Base-by-base conservation (phyloP, 208 protist species). In the Trypanosomatidae sp. region DNA sequence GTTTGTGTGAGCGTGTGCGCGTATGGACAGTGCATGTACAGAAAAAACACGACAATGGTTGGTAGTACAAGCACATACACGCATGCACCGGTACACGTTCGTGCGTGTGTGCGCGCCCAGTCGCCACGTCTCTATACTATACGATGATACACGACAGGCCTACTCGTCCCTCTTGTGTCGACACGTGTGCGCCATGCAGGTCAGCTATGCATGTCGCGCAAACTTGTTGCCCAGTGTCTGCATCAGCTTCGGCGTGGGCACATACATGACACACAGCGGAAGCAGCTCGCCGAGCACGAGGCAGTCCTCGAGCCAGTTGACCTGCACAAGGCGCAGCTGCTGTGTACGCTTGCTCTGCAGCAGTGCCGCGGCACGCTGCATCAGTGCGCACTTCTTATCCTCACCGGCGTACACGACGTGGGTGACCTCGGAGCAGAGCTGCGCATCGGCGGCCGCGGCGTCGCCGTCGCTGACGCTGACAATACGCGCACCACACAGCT, bases 231-330 rank as follows among this genome's bases (percentile, higher is more conserved):
- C 66, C 20, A 89, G 69, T 6, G 80, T 89, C 41, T 77, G 67
- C 61, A 88, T 65, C 27, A 89, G 61, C 53, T 88, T 93, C 30
- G 39, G 48, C 1, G 84, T 78, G 13, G 80, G 73, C 4, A 66
- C 65, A 52, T 93, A 93, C 71, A 73, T 69, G 18, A 67, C 76
- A 35, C 66, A 62, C 1, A 74, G 47, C 0, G 84, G 84, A 26
- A 89, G 45, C 15, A 81, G 33, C 66, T 89, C 80, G 11, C 77
- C 76, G 8, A 89, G 41, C 10, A 89, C 72, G n/a, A 93, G 51
- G 50, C 79, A 86, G 48, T 93, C 84, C 61, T 89, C 79, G 20
- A 71, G 39, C 80, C 84, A 93, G 51, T 74, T 88, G 6, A 57
- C 62, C 33, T 76, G 57, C 1, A 58, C 71, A 33, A 93, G 43